Evolutionary conservation across 176 grass and related monocot genomes (phyloP).

Genomic region (Oryza punctata): DNA sequence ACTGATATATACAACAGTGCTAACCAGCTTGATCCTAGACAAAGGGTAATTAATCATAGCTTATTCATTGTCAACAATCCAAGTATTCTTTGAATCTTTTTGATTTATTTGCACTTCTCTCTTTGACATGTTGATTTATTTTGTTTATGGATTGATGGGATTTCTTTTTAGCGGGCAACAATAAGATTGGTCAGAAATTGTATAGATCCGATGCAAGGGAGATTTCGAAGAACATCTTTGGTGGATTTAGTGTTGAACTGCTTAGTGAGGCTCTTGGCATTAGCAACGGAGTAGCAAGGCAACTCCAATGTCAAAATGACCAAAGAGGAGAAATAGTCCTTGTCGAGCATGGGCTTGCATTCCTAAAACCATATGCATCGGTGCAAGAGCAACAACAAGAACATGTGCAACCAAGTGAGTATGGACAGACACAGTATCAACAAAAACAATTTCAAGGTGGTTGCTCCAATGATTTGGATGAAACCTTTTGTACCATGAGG

Average conservation of each 20-base stretch:
- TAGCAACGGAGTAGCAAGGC: conserved; percentile 10
- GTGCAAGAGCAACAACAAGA: conserved; percentile 19
- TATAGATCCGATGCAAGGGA: background rate
- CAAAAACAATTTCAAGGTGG: background rate
- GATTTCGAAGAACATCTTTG: background rate
- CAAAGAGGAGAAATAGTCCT: conserved; percentile 25
- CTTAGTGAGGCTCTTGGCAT: conserved; percentile 6
- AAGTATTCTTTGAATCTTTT: background rate
- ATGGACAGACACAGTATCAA: background rate
- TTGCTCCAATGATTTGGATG: conserved; percentile 23
- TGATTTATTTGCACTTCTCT: background rate
- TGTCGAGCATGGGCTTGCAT: background rate
- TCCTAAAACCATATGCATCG: conserved; percentile 10
- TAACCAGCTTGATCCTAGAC: conserved; percentile 38
- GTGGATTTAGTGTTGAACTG: background rate
- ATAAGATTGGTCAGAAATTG: background rate
- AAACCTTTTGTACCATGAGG: conserved; percentile 41
- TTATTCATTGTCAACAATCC: background rate
- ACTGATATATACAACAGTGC: conserved; percentile 36
- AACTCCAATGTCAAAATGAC: conserved; percentile 29
- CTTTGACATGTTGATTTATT: background rate
- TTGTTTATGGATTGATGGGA: background rate
- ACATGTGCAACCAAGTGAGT: background rate
- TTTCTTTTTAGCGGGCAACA: conserved; percentile 6
- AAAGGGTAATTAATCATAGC: conserved; percentile 1